Evolutionary conservation across 2,329 filamentous ascomycete species (phyloP).

Genomic region (Aspergillus aculeatinus): DNA sequence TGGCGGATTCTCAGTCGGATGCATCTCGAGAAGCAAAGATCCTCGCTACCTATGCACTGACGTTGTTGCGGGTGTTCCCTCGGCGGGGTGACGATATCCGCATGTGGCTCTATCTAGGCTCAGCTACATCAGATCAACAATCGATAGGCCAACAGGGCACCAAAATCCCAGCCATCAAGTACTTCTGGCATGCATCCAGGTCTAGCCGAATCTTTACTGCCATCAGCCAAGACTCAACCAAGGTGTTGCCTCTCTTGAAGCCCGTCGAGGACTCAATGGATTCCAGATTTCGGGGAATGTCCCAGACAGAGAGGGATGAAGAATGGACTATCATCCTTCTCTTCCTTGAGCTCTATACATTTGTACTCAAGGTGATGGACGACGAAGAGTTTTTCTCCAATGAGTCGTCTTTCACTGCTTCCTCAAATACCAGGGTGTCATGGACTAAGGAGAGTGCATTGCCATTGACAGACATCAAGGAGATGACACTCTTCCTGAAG

Average conservation of each 20-base stretch:
- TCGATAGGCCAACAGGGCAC: constrained; percentile 28
- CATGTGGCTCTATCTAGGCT: constrained; percentile 86
- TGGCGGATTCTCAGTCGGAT: constrained; percentile 31
- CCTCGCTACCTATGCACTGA: constrained; percentile 82
- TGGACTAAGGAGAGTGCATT: constrained; percentile 65
- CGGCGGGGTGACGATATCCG: constrained; percentile 80
- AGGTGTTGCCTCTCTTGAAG: constrained; percentile 59
- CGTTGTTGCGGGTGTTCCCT: constrained; percentile 82
- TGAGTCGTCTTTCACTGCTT: constrained; percentile 46
- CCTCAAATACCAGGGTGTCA: constrained; percentile 53
- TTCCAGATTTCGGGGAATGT: constrained; percentile 18
- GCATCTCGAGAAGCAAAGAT: constrained; percentile 64
- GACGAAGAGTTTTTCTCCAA: constrained; percentile 89
- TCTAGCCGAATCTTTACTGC: constrained; percentile 57
- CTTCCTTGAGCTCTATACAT: constrained; percentile 92
- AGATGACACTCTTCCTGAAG: constrained; percentile 80
- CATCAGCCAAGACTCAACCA: constrained; percentile 57
- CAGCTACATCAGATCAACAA: constrained; percentile 49
- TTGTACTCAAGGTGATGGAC: constrained; percentile 87
- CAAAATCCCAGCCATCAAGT: constrained; percentile 68
- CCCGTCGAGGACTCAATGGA: constrained; percentile 44
- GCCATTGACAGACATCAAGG: constrained; percentile 67
- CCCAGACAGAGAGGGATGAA: constrained; percentile 50
- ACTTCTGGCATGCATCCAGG: constrained; percentile 74
- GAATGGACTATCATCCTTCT: constrained; percentile 89